Evolutionary conservation across 345 rosid genomes (phyloP).

Genomic region (Brassica juncea): DNA sequence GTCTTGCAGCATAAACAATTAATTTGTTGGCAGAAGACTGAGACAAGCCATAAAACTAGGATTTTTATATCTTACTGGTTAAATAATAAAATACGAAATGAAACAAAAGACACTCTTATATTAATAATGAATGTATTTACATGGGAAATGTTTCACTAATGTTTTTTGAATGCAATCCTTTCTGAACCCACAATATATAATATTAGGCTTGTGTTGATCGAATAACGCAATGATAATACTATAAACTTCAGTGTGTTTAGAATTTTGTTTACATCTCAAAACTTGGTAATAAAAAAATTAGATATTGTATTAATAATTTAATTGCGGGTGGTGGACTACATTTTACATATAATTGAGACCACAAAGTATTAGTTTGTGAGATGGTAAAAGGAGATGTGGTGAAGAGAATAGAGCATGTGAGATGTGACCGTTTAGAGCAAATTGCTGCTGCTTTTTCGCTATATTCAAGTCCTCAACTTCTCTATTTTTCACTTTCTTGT

Average conservation of each 20-base stretch:
- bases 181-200: background rate
- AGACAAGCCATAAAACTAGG: background rate
- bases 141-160: background rate
- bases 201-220: background rate
- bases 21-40: background rate
- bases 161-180: background rate
- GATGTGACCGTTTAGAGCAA: slow-evolving; percentile 42
- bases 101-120: background rate
- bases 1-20: background rate
- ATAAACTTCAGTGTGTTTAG: background rate
- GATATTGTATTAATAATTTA: background rate
- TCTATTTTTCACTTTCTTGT: slow-evolving; percentile 38
- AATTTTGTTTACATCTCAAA: background rate
- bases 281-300: background rate
- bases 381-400: slow-evolving; percentile 41
- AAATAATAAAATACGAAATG: background rate
- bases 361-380: slow-evolving; percentile 33
- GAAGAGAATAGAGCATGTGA: slow-evolving; percentile 40
- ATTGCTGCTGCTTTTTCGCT: slow-evolving; percentile 34
- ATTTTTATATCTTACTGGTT: background rate
- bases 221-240: no score
- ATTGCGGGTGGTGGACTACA: slow-evolving; percentile 2
- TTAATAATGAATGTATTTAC: background rate
- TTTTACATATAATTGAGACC: slow-evolving; percentile 28
- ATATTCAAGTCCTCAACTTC: slow-evolving; percentile 40